Conservation (phyloP, 148 eudicot genomes). For the Pharnaceum exiguum region DNA sequence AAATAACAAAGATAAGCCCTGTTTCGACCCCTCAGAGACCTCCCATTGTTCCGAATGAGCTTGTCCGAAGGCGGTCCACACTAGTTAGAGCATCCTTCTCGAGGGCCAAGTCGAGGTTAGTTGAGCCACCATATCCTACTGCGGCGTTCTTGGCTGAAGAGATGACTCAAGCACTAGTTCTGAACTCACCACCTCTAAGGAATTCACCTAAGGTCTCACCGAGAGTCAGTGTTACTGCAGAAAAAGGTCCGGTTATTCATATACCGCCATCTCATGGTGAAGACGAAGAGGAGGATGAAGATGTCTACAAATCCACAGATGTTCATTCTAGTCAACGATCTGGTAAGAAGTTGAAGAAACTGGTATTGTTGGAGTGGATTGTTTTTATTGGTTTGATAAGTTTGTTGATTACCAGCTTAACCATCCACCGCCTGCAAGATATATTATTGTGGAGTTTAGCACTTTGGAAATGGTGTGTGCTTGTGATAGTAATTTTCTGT, state of each 20-base stretch:
- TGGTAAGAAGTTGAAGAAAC: conserved; percentile 33
- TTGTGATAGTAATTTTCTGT: conserved; percentile 53
- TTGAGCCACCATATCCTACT: conserved; percentile 47
- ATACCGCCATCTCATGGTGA: conserved; percentile 47
- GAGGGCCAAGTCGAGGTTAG: conserved; percentile 64
- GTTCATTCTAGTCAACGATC: conserved; percentile 11
- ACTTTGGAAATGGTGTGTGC: conserved; percentile 87
- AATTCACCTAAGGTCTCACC: conserved; percentile 37
- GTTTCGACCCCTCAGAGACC: conserved; percentile 29
- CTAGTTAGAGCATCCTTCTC: conserved; percentile 36
- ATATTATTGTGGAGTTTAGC: conserved; percentile 39
- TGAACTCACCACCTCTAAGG: conserved; percentile 32
- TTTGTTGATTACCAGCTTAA: conserved; percentile 45
- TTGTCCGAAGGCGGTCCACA: conserved; percentile 24
- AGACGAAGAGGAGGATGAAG: conserved; percentile 55
- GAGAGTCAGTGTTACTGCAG: conserved; percentile 23
- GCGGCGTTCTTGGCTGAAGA: conserved; percentile 26
- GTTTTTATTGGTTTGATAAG: conserved; percentile 35
- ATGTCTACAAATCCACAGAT: conserved; percentile 38
- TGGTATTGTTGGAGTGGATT: conserved; percentile 42
- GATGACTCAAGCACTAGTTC: conserved; percentile 9
- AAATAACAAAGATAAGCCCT: conserved; percentile 30
- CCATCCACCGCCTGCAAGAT: conserved; percentile 24
- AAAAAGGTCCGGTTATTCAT: conserved; percentile 47
- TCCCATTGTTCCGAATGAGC: conserved; percentile 21